Base-by-base conservation (phyloP, 148 eudicot species). In the Nepenthes mirabilis region DNA sequence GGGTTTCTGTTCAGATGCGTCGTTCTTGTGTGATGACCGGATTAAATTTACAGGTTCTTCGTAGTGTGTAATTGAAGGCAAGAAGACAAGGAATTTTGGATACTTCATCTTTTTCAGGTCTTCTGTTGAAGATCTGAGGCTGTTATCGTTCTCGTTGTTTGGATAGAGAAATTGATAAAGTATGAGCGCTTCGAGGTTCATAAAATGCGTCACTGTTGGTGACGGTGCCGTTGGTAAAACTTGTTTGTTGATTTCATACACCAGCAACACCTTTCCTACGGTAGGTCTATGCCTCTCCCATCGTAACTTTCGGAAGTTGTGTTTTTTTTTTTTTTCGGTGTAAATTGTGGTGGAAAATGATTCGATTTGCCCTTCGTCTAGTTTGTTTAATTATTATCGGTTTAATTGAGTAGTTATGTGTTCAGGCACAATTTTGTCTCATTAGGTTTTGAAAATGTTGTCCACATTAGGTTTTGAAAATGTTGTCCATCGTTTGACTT, bases 141-240 rank as follows among this genome's bases (percentile, higher is more conserved):
- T 67, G 23, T 23, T 23, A 23, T 47, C 50, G 10, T 47, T 52
- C 32, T 52, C 14, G 34, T 36, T 23, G 53, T 45, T 43, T 6
- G 49, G 36, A 55, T 33, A 1, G 9, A 33, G 36, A n/a, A 14
- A 33, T n/a, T 33, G 10, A 36, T 70, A 33, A 53, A 56, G 56
- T 8, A 90, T 90, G 97, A 90, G 97, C 71, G 97, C 97, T 50
- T 86, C 97, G 36, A 80, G 94, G 78, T 90, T 90, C 76, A 83
- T 89, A 60, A 89, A 89, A 70, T 89, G 97, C 64, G 97, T 89
- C 47, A 89, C 97, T 23, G 97, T 89, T 2, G 97, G 97, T 7
- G 97, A 89, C 52, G 97, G 97, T 40, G 97, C 97, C 52, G 97
- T 89, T 9, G 97, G 97, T 34, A 89, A 89, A 69, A 89, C 97